Evolutionary conservation across 805 yeast species (phyloP).

Genomic region (Wickerhamomyces pijperi): DNA sequence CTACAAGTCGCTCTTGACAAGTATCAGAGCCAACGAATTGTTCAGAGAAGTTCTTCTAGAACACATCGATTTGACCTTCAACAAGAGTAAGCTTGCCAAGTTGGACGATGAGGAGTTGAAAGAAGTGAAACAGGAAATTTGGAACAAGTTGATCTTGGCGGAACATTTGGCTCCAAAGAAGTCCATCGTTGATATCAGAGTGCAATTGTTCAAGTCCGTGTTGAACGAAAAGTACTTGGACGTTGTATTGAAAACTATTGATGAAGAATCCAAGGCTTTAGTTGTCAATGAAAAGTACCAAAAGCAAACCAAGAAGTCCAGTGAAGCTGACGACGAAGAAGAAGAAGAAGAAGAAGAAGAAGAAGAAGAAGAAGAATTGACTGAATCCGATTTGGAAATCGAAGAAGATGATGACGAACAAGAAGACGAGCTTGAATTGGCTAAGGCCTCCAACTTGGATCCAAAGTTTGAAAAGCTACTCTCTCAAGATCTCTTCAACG

Average conservation of each 20-base stretch:
- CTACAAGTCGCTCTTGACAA: conserved; percentile 13
- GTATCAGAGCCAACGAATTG: conserved; percentile 21
- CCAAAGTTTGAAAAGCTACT: conserved; percentile 11
- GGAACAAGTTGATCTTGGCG: conserved; percentile 14
- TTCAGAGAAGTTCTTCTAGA: conserved; percentile 17
- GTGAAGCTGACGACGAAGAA: conserved; percentile 1
- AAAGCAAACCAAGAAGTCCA: conserved; percentile 1
- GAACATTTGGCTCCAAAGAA: conserved; percentile 17
- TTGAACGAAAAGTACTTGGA: conserved; percentile 19
- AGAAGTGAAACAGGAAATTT: conserved; percentile 16
- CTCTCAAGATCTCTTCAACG: conserved; percentile 16
- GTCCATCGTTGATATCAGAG: conserved; percentile 18
- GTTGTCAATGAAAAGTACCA: conserved; percentile 1
- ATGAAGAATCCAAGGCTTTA: conserved; percentile 7
- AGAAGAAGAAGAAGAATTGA: conserved; percentile 2
- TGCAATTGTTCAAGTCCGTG: conserved; percentile 18
- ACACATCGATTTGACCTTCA: conserved; percentile 17
- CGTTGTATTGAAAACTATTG: conserved; percentile 9
- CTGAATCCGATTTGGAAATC: conserved; percentile 2
- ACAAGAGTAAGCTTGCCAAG: conserved; percentile 5
- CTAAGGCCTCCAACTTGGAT: conserved; percentile 3
- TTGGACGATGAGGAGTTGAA: conserved; percentile 14
- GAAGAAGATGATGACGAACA: conserved; percentile 3
- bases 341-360: conserved; percentile 4
- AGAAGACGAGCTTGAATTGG: conserved; percentile 2